phyloP scores from a whole-genome alignment of 768 basidiomycete genomes.

The Agaricus sinodeliciosus region DNA sequence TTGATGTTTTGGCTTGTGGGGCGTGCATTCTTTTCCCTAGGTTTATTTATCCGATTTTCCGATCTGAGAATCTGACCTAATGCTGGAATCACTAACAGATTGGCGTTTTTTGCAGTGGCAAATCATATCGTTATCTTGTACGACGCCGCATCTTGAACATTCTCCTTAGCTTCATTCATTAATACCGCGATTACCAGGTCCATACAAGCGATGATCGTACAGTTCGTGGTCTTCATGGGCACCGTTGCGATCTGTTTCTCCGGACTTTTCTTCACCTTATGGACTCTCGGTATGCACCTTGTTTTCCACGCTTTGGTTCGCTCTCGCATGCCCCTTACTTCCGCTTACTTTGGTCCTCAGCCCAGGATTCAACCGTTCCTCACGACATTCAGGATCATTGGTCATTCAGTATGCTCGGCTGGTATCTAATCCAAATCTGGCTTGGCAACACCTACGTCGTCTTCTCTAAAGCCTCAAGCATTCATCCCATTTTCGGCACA shows the following conservation, averaged over 20 bases:
- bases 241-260: conserved; percentile 80
- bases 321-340: neutral
- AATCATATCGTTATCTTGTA: conserved; percentile 78
- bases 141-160: conserved; percentile 15
- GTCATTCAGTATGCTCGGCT: conserved; percentile 53
- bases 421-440: conserved; percentile 87
- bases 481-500: conserved; percentile 69
- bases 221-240: conserved; percentile 73
- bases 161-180: neutral
- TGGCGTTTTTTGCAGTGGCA: conserved; percentile 76
- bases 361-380: conserved; percentile 19
- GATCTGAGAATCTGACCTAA: neutral
- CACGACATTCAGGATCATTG: conserved; percentile 18
- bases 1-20: conserved; percentile 79
- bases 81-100: conserved; percentile 26
- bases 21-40: conserved; percentile 84
- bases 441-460: conserved; percentile 70
- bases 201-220: conserved; percentile 73
- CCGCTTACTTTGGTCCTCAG: conserved; percentile 14
- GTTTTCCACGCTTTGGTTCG: neutral
- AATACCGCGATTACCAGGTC: conserved; percentile 37
- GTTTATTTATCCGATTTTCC: conserved; percentile 24
- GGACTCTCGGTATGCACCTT: conserved; percentile 32
- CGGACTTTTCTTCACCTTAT: conserved; percentile 52
- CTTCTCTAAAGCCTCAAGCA: conserved; percentile 49